Conservation (phyloP, 2,329 filamentous ascomycete genomes). For the Botrytis squamosa region DNA sequence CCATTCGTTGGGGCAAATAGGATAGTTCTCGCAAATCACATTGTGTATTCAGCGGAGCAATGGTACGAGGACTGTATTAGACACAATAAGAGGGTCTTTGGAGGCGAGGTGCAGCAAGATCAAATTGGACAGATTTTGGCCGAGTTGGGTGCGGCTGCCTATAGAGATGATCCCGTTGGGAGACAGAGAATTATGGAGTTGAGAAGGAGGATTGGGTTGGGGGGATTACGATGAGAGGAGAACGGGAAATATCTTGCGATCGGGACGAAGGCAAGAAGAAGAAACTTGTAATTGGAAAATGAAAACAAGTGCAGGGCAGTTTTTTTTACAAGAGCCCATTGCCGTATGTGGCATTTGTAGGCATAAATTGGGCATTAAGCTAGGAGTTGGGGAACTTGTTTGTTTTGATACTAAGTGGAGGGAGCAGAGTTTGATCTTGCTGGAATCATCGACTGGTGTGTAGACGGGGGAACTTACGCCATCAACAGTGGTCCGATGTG, state of each 20-base stretch:
- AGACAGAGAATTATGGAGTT: conserved; percentile 44
- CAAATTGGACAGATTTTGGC: conserved; percentile 7
- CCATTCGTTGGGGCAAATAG: conserved; percentile 61
- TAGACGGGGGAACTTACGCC: too few relatives aligned
- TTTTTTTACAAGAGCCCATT: neutral
- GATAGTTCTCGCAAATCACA: conserved; percentile 57
- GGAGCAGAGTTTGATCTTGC: neutral
- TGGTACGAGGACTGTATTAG: conserved; percentile 61
- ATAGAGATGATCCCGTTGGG: conserved; percentile 39
- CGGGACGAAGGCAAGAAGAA: neutral
- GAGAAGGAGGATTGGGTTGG: conserved; percentile 40
- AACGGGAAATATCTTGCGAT: neutral
- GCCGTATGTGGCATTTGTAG: neutral
- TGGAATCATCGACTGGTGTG: neutral
- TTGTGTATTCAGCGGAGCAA: conserved; percentile 57
- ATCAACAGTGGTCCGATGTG: neutral
- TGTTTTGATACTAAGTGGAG: conserved; percentile 1
- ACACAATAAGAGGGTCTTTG: conserved; percentile 55
- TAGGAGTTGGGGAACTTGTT: conserved; percentile 13
- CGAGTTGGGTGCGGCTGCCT: conserved; percentile 7
- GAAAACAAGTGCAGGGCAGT: conserved; percentile 3
- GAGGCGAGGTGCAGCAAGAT: conserved; percentile 55
- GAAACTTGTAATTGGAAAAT: conserved; percentile 10
- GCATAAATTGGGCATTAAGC: conserved; percentile 15
- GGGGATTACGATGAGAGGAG: neutral